Evolutionary conservation across 257 asterid genomes (phyloP).

Genomic region (Phtheirospermum japonicum): DNA sequence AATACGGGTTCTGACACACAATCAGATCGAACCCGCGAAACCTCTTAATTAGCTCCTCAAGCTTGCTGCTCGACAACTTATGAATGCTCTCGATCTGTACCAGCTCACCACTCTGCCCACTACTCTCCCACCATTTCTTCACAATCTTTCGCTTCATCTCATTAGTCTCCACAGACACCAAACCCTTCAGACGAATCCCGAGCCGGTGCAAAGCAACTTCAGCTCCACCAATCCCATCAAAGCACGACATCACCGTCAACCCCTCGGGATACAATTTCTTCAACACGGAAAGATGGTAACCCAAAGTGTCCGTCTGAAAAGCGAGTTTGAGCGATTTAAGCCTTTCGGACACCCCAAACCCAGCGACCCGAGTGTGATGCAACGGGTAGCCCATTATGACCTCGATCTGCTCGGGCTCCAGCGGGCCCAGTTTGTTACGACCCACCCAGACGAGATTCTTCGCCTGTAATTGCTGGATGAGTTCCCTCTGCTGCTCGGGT

Average conservation of each 20-base stretch:
- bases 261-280: conserved; percentile 58
- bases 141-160: conserved; percentile 55
- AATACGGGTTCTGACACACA: conserved; percentile 59
- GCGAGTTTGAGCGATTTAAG: conserved; percentile 48
- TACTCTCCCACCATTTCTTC: conserved; percentile 82
- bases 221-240: conserved; percentile 76
- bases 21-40: conserved; percentile 62
- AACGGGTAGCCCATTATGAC: conserved; percentile 72
- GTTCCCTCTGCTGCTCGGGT: conserved; percentile 45
- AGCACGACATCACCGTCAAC: conserved; percentile 56
- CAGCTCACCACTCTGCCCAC: conserved; percentile 65
- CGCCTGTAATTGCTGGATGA: conserved; percentile 51
- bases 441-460: conserved; percentile 77
- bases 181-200: conserved; percentile 59
- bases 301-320: conserved; percentile 79
- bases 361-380: conserved; percentile 52
- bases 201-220: conserved; percentile 75
- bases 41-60: conserved; percentile 49
- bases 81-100: conserved; percentile 61
- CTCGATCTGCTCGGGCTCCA: conserved; percentile 68
- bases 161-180: conserved; percentile 65
- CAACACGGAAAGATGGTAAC: conserved; percentile 64
- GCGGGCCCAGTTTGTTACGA: conserved; percentile 43
- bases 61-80: conserved; percentile 40
- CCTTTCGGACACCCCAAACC: conserved; percentile 53